Evolutionary conservation across 208 protist species (phyloP), one percentile per base, ranked within the genome.

Genomic region (Wallacemonas sp.): DNA sequence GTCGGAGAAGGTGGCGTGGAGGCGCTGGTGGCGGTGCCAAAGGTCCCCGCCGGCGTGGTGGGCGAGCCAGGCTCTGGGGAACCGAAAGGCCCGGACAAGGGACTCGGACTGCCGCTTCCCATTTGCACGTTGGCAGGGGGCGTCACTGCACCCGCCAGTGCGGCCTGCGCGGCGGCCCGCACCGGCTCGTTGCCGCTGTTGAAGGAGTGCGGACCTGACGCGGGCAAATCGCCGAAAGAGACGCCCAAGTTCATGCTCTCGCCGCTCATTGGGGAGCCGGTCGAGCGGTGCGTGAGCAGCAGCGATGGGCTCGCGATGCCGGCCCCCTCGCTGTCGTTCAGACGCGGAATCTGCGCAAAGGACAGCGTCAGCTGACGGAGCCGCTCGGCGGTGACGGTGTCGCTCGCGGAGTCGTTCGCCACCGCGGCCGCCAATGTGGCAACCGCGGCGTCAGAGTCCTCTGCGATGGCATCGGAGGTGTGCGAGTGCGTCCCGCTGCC

Each of bases 251-350:
- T 22, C n/a, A 25, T 25, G n/a, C 44, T 25, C 16, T 26, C 22
- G 44, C 11, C 44, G 44, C 7, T 18, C 38, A 14, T 14, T 18
- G 10, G 7, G 11, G 8, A 5, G 11, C 11, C 44, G 4, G 44
- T 18, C 3, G 52, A 33, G 3, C 29, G 52, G 14, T 28, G 52
- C 16, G 32, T 36, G 18, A 59, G 52, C 14, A 59, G 26, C 52
- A 59, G 31, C 26, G 52, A 59, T 4, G 52, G 52, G 32, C 52
- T 59, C 52, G 52, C 22, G 52, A 59, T n/a, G 52, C 52, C 52
- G 0, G 52, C 52, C 14, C 52, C 52, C 39, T 59, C 52, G 31
- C 52, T 44, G 31, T 59, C 52, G 52, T 59, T 39, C n/a, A 59
- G 32, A 14, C 52, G 26, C 3, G 52, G 52, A 8, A 59, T 42